phyloP scores from a whole-genome alignment of 2,329 filamentous ascomycete genomes.

The Curvularia verruculosa region DNA sequence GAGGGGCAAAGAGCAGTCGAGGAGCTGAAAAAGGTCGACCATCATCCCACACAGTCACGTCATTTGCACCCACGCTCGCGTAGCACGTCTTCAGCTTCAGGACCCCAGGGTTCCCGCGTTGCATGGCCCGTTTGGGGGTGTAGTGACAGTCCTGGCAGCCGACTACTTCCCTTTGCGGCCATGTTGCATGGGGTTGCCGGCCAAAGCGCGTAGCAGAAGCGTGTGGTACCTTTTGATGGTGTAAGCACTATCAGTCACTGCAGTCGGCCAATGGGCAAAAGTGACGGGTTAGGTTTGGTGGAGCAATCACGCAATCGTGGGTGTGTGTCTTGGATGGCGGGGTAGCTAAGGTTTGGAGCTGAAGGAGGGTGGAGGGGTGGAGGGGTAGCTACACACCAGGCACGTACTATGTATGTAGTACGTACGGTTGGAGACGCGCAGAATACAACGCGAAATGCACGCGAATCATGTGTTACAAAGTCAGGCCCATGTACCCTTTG shows the following conservation, averaged over 20 bases:
- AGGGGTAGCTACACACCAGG: too few species aligned
- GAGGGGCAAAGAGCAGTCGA: not conserved
- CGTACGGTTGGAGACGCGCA: not conserved
- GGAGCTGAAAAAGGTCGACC: not conserved
- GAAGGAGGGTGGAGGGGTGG: not conserved
- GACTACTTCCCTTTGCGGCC: not conserved
- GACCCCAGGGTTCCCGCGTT: not conserved
- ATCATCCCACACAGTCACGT: conserved; percentile 10
- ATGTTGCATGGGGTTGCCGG: not conserved
- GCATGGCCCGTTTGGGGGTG: not conserved
- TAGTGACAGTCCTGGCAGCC: not conserved
- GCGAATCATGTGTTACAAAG: not conserved
- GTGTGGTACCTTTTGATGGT: not conserved
- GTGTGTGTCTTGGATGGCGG: not conserved
- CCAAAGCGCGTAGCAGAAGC: not conserved
- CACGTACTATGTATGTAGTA: too few species aligned
- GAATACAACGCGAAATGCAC: not conserved
- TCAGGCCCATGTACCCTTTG: not conserved
- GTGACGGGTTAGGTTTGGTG: not conserved
- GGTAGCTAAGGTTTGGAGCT: not conserved
- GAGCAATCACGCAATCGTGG: conserved; percentile 7
- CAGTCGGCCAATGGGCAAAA: not conserved
- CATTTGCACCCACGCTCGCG: conserved; percentile 7
- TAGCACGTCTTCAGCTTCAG: not conserved
- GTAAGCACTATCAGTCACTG: not conserved